Base-by-base conservation (phyloP, 495 filamentous ascomycete genomes). In the Hypoxylon lienhwacheense region DNA sequence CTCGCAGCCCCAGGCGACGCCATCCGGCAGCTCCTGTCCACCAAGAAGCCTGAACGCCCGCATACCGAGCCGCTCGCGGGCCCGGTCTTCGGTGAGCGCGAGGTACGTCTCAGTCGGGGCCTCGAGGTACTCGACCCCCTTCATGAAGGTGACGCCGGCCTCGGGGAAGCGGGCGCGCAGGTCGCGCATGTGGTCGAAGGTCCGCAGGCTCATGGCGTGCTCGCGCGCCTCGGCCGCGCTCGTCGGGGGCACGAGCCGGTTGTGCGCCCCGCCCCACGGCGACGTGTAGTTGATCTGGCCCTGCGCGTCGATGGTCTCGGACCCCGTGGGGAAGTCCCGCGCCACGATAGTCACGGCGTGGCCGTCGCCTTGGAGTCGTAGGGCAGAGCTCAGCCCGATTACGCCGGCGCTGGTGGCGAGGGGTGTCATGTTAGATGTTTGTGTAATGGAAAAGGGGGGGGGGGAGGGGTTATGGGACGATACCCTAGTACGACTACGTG, bases 211-310 rank as follows among this genome's bases (percentile, higher is more conserved):
- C 65, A 82, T 70, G 39, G 55, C 62, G 39, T 79, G 77, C 53
- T 83, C 80, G 19, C 69, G 70, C 16, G 44, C 51, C 34, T 65
- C 60, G 0, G 52, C 25, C 7, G 58, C 33, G 29, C 59, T 57
- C 7, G 53, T 41, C 4, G 77, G 77, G 0, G 80, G 78, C 2
- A 84, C 70, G 8, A 77, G 78, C 2, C 82, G 77, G 69, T 83
- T 81, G 61, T 81, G 82, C 5, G 80, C 83, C 48, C 83, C 83
- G n/a, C 75, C 83, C 83, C 82, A 86, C 6, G 81, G 77, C 4
- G 82, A 84, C 44, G 82, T 77, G 68, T 79, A 86, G 73, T 86
- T 79, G 59, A 83, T 73, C 28, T 82, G 79, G 11, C 53, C 34
- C 7, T 47, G 44, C 17, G 67, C 41, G 46, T 72, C 68, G 42